Evolutionary conservation across 129 eudicot genomes (phyloP), one percentile per base, ranked within the genome.

Genomic region (Chrysanthemum seticuspe): DNA sequence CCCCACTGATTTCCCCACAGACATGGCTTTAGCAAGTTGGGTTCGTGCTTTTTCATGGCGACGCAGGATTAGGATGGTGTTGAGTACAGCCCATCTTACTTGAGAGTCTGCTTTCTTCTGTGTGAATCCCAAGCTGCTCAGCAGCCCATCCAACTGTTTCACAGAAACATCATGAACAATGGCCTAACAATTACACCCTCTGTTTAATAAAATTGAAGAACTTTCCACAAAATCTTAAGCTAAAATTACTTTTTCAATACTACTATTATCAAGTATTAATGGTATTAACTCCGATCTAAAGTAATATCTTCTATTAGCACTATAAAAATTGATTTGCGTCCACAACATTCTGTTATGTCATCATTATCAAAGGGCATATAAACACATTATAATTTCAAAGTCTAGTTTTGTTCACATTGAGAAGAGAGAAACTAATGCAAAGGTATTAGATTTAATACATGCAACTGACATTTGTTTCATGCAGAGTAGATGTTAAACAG

Each of bases 51-150:
- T 65, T 74, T 91, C 85, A 31, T 85, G 97, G 74, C 95, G 97
- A 12, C 97, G 88, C 57, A 91, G 45, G 18, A 87, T 73, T 49
- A 87, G 67, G 74, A 83, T 79, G 55, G 91, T 91, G 71, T 91
- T 91, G 13, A 91, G 85, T 14, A 85, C 91, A 44, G 97, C 95
- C 97, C 97, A 91, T 80, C 97, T 80, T 29, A 91, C 95, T 75
- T 91, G 97, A 68, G 86, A 83, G 65, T 87, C 90, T 45, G 97
- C 87, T 58, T 91, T 91, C 91, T 91, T 87, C 55, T 91, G 95
- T 50, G 91, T 91, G 73, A 91, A 91, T 7, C 91, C 91, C 66
- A 87, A 81, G 81, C 95, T 78, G 67, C 76, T 87, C n/a, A 91
- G 78, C 74, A 91, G 67, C 14, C 65, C 63, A 72, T 91, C 97